Conservation (phyloP, 2,329 filamentous ascomycete species). For the Trichophyton verrucosum region DNA sequence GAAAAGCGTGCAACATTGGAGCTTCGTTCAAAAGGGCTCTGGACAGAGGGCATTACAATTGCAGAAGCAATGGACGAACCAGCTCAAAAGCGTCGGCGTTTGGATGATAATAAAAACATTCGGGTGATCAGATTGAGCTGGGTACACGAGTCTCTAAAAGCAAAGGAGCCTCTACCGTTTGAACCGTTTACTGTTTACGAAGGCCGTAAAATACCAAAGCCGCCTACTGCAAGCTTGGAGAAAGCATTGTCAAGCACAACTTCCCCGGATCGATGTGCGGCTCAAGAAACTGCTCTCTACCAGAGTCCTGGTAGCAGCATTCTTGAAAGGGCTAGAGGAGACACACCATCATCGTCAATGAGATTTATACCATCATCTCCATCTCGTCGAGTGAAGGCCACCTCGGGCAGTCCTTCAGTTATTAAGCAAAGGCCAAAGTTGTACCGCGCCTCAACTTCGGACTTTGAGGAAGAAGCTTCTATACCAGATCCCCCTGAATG, state of each 20-base stretch:
- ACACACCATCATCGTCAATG: slow-evolving; percentile 23
- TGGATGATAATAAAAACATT: slow-evolving; percentile 10
- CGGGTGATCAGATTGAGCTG: slow-evolving; percentile 44
- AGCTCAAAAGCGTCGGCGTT: slow-evolving; percentile 21
- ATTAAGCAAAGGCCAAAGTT: slow-evolving; percentile 36
- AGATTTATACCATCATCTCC: slow-evolving; percentile 5
- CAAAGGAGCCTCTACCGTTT: slow-evolving; percentile 34
- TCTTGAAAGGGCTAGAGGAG: slow-evolving; percentile 43
- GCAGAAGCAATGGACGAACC: slow-evolving; percentile 8
- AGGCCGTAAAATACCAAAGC: slow-evolving; percentile 21
- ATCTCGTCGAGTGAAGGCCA: not conserved
- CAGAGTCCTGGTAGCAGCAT: slow-evolving; percentile 22
- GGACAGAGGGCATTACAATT: slow-evolving; percentile 27
- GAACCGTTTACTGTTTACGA: slow-evolving; percentile 41
- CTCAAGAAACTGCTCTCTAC: slow-evolving; percentile 8
- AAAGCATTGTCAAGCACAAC: slow-evolving; percentile 8
- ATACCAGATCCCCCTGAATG: slow-evolving; percentile 59
- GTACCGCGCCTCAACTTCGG: slow-evolving; percentile 60
- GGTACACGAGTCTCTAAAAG: slow-evolving; percentile 38
- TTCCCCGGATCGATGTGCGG: not conserved
- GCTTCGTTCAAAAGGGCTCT: slow-evolving; percentile 54
- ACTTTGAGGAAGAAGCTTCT: slow-evolving; percentile 50
- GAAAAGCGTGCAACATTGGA: slow-evolving; percentile 65
- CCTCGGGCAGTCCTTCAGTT: slow-evolving; percentile 13
- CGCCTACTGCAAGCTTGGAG: slow-evolving; percentile 3